phyloP scores from a whole-genome alignment of 1,284 basidiomycete genomes.

The Neolentinus lepideus region DNA sequence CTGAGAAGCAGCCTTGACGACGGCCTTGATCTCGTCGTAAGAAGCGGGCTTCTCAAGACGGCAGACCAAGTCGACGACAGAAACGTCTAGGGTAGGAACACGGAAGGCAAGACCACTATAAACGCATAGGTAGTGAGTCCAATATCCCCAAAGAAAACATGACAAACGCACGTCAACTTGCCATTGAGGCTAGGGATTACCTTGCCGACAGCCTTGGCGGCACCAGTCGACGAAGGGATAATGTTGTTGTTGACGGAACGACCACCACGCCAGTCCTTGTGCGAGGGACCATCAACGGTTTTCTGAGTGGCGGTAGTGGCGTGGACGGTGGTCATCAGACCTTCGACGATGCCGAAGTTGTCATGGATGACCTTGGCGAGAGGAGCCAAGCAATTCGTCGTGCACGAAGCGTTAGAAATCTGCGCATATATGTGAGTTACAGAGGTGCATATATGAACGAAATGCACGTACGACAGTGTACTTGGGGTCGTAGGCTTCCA shows the following conservation, averaged over 20 bases:
- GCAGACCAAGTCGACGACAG: constrained; percentile 96
- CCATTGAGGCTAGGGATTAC: constrained; percentile 97
- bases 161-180: constrained; percentile 76
- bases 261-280: constrained; percentile 96
- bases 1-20: constrained; percentile 79
- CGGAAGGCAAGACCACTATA: constrained; percentile 92
- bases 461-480: constrained; percentile 68
- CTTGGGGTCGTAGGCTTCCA: constrained; percentile 89
- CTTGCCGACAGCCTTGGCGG: constrained; percentile 99
- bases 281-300: constrained; percentile 95
- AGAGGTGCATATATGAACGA: too few species aligned
- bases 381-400: constrained; percentile 98
- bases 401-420: constrained; percentile 99
- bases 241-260: constrained; percentile 98
- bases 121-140: neutral
- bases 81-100: constrained; percentile 95
- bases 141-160: neutral
- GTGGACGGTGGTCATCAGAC: constrained; percentile 99
- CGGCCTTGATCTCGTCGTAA: constrained; percentile 91
- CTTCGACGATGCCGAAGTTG: constrained; percentile 92
- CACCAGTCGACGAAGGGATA: constrained; percentile 98
- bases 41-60: constrained; percentile 83
- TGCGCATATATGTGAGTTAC: constrained; percentile 17
- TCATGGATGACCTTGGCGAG: constrained; percentile 98
- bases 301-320: constrained; percentile 98